Base-by-base conservation (phyloP, 371 early-diverging fungal genomes). In the Circinella umbellata region DNA sequence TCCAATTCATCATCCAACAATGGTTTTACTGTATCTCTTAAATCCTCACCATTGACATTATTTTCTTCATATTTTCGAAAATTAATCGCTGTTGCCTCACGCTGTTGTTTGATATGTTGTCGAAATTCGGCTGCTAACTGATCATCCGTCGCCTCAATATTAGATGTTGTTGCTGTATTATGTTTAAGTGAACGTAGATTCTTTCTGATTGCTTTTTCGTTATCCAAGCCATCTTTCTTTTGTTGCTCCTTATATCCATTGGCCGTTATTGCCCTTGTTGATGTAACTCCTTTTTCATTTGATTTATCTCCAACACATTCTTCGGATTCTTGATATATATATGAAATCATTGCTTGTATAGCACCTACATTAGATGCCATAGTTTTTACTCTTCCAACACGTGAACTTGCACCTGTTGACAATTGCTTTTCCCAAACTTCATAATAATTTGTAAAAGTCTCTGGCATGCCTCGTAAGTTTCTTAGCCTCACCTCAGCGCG, bases 401-500 rank as follows among this genome's bases (percentile, higher is more conserved):
- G 80, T 17, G 89, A 85, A 62, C 87, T 84, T 4, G 86, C 87
- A 51, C 86, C 84, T 11, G 79, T 74, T 0, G 90, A 80, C 51
- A 80, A 78, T 39, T 81, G 84, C 69, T 82, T 80, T 64, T 90
- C 89, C 89, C 89, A 90, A 54, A 89, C 84, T 69, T 91, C 90
- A 67, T 88, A 89, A 66, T 86, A 90, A 68, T 84, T 85, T 4
- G 69, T 88, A 70, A 92, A 93, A 8, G 83, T 82, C 37, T 87
- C 86, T 10, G 94, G 94, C 73, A 93, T 81, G 4, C 86, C 85
- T 18, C 84, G 83, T 4, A 94, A 77, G 18, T 84, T 80, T 15
- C 83, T 79, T 1, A 93, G 60, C 18, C 90, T 81, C 53, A 94
- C 88, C 75, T 93, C 94, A 7, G 91, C 88, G 15, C 94, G 86